Conservation (phyloP, 805 yeast genomes). For the Grigorovia humatica region DNA sequence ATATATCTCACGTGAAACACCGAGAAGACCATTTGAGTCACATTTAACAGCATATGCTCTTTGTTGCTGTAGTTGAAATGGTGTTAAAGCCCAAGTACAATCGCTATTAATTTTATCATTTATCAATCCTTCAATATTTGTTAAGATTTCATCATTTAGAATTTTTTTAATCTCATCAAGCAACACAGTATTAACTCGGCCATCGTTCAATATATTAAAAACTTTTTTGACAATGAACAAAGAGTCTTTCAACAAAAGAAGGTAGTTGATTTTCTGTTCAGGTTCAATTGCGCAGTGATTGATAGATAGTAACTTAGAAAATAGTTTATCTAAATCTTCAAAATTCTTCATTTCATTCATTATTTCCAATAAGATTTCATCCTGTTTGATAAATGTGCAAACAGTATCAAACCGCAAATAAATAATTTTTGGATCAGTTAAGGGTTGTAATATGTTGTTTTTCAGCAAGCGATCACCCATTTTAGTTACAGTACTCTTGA, state of each 20-base stretch:
- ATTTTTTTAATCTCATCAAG: conserved; percentile 25
- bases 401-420: conserved; percentile 30
- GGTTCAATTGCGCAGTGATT: conserved; percentile 18
- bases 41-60: conserved; percentile 35
- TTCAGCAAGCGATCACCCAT: conserved; percentile 38
- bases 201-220: conserved; percentile 7
- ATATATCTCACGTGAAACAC: conserved; percentile 35
- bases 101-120: conserved; percentile 33
- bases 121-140: conserved; percentile 19
- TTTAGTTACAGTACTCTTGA: conserved; percentile 34
- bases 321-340: conserved; percentile 34
- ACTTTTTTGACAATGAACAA: conserved; percentile 18
- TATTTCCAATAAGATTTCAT: conserved; percentile 8
- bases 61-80: conserved; percentile 35
- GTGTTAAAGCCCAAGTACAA: conserved; percentile 32
- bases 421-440: conserved; percentile 32
- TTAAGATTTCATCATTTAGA: conserved; percentile 19
- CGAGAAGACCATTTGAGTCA: conserved; percentile 37
- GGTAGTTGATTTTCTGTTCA: conserved; percentile 33
- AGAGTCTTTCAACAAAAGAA: conserved; percentile 32
- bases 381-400: conserved; percentile 25
- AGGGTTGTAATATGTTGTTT: conserved; percentile 38
- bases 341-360: conserved; percentile 18
- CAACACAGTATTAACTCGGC: conserved; percentile 9
- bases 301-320: conserved; percentile 28